Base-by-base conservation (phyloP, 2,329 filamentous ascomycete genomes). In the Rutstroemia sp. region DNA sequence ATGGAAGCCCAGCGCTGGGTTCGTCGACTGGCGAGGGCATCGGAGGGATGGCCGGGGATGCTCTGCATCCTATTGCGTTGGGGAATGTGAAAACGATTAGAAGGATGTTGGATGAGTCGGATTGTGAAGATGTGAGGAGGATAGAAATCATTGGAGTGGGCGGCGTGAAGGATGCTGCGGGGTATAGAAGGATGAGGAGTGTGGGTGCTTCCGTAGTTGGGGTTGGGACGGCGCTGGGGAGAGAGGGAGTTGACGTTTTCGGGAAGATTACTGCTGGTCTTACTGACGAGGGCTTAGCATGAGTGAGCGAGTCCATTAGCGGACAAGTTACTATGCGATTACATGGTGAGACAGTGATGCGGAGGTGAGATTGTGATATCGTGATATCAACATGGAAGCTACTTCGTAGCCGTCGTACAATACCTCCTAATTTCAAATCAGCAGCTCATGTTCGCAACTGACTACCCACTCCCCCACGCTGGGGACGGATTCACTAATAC, bases 21-120 rank as follows among this genome's bases (percentile, higher is more conserved):
- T 79, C 83, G 2, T 79, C 79, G 0, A 76, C 73, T 3, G 71
- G 76, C 0, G 72, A 68, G 0, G 85, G 86, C 0, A 75, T 88
- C 3, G 88, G 88, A 0, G 88, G 88, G 0, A 75, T 92, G 71
- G 88, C 86, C 0, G 88, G 88, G 0, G 78, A 85, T 10, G 79
- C 86, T 17, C 71, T 92, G 45, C 88, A 92, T 70, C 83, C 87
- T 0, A 72, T 92, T 0, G 84, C 87, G 0, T 70, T 92, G 30
- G 88, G 88, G 0, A 92, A 92, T 63, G 88, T 92, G 34, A 75
- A 75, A n/a, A 84, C 80, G 1, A 76, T 92, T n/a, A 72, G 83
- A 19, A 69, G 67, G 19, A 67, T 87, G 71, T 68, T 92, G 16
- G 80, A 85, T 61, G 49, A 38, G 6, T 60, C 54, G 12, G 69